Base-by-base conservation (phyloP, 495 filamentous ascomycete species). In the Tetracladium setigerum region DNA sequence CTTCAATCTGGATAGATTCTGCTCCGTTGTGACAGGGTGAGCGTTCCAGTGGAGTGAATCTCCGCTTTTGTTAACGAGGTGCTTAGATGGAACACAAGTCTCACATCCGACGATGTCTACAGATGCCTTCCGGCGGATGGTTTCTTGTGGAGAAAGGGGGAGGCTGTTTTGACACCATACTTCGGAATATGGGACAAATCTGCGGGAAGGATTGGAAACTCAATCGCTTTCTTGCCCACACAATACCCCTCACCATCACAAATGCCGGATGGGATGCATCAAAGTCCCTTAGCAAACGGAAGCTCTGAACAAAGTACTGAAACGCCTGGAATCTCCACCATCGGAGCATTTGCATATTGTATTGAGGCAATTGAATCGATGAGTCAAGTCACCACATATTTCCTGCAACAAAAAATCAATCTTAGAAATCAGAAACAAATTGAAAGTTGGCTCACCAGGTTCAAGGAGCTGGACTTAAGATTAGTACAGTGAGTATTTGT, bases 401-500 rank as follows among this genome's bases (percentile, higher is more conserved):
- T 69, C 50, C 48, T 71, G 8, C 68, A 68, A 42, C 67, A 66
- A 38, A 48, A 47, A 24, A 55, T 68, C 35, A 55, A 71, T 36
- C 54, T 64, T 8, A 41, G 52, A 13, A 49, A 66, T 41, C 46
- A 52, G 32, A 48, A 60, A 9, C 61, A 66, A 38, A 55, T 69
- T 15, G 54, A 58, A 14, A 58, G 50, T 43, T 72, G 69, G 69
- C 52, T 72, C 0, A 69, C 59, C 5, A 48, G 66, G 4, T 72
- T 72, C 47, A 72, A 70, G 43, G 69, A 72, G 44, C 43, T 72
- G 1, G 69, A 72, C 52, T 38, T 72, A 0, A 59, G 62, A 1
- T 53, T 72, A 7, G 63, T 70, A 0, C 62, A 65, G 62, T 66
- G 49, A 16, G 53, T 56, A 14, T 34, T 27, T 22, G 22, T 27